These are phyloP conservation scores for Thielaviopsis punctulata DNA, from an alignment of 2,329 filamentous ascomycete genomes.

Conservation along the genomic window DNA sequence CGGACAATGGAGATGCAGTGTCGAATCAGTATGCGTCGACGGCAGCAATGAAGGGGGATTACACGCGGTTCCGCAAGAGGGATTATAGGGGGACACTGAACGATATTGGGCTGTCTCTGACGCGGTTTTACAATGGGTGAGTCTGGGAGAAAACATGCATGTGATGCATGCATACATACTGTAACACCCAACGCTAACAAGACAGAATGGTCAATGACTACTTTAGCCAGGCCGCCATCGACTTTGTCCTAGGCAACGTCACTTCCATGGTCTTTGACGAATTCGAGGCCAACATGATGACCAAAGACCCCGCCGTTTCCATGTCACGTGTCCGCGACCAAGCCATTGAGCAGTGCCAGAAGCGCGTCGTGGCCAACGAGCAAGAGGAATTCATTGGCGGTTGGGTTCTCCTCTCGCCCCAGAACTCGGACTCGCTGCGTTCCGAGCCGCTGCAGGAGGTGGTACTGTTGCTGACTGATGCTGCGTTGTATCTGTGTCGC, in stretches of 20 bases:
- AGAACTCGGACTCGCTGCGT: slow-evolving; percentile 50
- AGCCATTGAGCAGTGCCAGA: slow-evolving; percentile 76
- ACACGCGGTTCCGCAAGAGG: slow-evolving; percentile 76
- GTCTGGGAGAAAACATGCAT: slow-evolving; percentile 15
- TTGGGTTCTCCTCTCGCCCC: slow-evolving; percentile 75
- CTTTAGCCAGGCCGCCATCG: slow-evolving; percentile 87
- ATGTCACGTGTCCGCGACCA: slow-evolving; percentile 69
- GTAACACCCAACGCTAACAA: neutral
- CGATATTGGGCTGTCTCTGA: slow-evolving; percentile 77
- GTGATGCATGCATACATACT: neutral
- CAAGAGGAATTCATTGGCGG: slow-evolving; percentile 72
- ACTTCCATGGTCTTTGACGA: slow-evolving; percentile 77
- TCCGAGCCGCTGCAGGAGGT: slow-evolving; percentile 72
- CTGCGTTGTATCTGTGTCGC: slow-evolving; percentile 71
- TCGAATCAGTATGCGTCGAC: slow-evolving; percentile 94
- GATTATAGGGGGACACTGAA: slow-evolving; percentile 84
- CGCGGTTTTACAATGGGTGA: slow-evolving; percentile 52
- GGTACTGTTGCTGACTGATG: slow-evolving; percentile 71
- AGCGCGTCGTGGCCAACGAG: slow-evolving; percentile 71
- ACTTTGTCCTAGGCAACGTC: slow-evolving; percentile 82
- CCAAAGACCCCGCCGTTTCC: slow-evolving; percentile 76
- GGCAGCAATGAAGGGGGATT: slow-evolving; percentile 90
- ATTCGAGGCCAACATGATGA: slow-evolving; percentile 88
- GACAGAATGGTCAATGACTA: slow-evolving; percentile 95
- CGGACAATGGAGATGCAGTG: slow-evolving; percentile 91